These are phyloP conservation scores for Aspergillus arachidicola DNA, from an alignment of 2,329 filamentous ascomycete species.

Conservation along the genomic window DNA sequence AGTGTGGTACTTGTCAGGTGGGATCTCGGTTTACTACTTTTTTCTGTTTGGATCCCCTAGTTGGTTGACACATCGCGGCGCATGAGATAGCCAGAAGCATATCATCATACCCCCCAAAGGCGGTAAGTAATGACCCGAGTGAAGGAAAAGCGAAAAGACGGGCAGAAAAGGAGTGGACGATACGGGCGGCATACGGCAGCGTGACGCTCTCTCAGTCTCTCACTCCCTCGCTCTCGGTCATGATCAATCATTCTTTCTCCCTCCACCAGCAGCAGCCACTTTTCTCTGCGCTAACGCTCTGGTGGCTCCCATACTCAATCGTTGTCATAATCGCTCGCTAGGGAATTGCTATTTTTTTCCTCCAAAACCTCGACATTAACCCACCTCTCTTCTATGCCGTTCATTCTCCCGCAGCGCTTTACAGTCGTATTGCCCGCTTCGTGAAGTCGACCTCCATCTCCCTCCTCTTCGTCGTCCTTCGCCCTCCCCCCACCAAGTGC, in stretches of 20 bases:
- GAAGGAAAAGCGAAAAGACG: conserved; percentile 10
- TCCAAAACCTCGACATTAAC: conserved; percentile 16
- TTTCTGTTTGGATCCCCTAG: neutral
- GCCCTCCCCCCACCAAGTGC: conserved; percentile 14
- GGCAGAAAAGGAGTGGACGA: conserved; percentile 18
- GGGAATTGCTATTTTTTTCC: conserved; percentile 10
- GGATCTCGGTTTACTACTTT: neutral
- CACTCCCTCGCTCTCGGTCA: conserved; percentile 7
- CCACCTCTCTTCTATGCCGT: conserved; percentile 35
- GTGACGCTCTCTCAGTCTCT: conserved; percentile 14
- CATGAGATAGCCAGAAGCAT: neutral
- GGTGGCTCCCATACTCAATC: conserved; percentile 7
- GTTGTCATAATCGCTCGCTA: conserved; percentile 10
- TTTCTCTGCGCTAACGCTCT: conserved; percentile 13
- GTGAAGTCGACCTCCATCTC: conserved; percentile 31
- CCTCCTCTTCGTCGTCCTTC: conserved; percentile 15
- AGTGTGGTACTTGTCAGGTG: neutral
- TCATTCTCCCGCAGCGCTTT: conserved; percentile 33
- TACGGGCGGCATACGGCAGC: conserved; percentile 13
- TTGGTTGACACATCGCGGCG: neutral
- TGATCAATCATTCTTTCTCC: conserved; percentile 16
- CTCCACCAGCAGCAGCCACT: conserved; percentile 17
- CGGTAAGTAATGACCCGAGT: conserved; percentile 1
- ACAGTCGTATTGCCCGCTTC: conserved; percentile 38
- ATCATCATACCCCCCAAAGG: conserved; percentile 5